A percentile compares a stretch with the other conserved stretches of the same genome.
phyloP scores from a whole-genome alignment of 306 rosid genomes.

The Vigna reflexopilosa region DNA sequence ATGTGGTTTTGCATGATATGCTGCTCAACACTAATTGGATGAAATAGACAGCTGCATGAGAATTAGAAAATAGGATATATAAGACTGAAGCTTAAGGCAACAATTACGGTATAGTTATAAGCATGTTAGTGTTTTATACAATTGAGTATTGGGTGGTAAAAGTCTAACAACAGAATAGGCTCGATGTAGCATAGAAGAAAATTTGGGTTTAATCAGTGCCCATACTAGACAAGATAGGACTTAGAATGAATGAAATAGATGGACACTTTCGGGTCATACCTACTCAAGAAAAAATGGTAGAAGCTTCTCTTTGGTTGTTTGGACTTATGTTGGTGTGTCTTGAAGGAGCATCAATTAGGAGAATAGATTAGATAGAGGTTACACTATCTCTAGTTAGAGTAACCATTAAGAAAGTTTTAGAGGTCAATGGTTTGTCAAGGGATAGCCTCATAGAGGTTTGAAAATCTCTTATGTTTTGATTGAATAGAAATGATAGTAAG shows the following conservation, averaged over 20 bases:
- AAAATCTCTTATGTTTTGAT: constrained; percentile 14
- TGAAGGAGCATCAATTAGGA: background rate
- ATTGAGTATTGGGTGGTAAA: background rate
- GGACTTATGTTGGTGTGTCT: background rate
- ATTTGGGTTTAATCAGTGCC: background rate
- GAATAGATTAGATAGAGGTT: background rate
- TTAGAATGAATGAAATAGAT: background rate
- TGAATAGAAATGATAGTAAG: background rate
- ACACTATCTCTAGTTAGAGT: background rate
- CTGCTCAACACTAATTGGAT: constrained; percentile 19
- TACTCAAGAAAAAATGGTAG: background rate
- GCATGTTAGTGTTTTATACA: background rate
- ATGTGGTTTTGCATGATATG: constrained; percentile 27
- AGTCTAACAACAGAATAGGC: background rate
- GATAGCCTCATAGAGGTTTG: constrained; percentile 28
- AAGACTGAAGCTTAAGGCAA: background rate
- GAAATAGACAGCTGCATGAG: background rate
- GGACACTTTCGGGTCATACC: background rate
- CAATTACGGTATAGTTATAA: background rate
- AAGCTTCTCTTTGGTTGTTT: background rate
- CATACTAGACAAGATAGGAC: background rate
- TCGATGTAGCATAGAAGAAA: background rate
- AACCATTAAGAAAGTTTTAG: background rate
- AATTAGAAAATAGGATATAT: constrained; percentile 29
- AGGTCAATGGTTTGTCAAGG: constrained; percentile 19